Conservation (phyloP, 2,329 filamentous ascomycete species). For the Phialophora macrospora region DNA sequence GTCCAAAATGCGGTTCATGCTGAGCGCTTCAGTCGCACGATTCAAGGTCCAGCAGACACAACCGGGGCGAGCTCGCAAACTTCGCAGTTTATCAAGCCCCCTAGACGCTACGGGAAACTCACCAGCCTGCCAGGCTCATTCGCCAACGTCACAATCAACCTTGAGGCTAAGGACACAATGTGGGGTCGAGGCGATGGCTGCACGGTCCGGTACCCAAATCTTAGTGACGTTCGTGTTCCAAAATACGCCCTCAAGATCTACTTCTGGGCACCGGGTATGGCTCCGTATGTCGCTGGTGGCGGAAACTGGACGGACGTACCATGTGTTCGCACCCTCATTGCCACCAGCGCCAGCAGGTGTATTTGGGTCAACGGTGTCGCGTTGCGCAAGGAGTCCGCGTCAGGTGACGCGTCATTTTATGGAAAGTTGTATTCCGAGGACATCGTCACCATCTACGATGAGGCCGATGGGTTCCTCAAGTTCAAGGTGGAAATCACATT, state of each 20-base stretch:
- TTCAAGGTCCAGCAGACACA: conserved; percentile 19
- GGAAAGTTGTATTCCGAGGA: conserved; percentile 78
- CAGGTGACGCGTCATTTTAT: conserved; percentile 59
- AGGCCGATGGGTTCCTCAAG: conserved; percentile 48
- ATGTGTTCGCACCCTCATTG: conserved; percentile 71
- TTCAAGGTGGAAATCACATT: conserved; percentile 54
- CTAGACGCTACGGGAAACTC: conserved; percentile 65
- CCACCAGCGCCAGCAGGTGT: conserved; percentile 76
- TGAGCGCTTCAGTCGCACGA: conserved; percentile 33
- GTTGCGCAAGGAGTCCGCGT: conserved; percentile 62
- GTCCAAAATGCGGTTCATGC: conserved; percentile 34
- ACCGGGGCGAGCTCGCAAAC: conserved; percentile 25
- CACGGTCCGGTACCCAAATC: conserved; percentile 68
- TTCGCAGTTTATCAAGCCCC: conserved; percentile 44
- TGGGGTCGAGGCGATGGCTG: conserved; percentile 77
- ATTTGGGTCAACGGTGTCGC: conserved; percentile 77
- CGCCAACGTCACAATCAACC: conserved; percentile 64
- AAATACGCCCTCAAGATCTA: conserved; percentile 80
- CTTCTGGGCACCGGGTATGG: conserved; percentile 72
- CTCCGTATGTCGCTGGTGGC: conserved; percentile 61
- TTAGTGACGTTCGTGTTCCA: conserved; percentile 72
- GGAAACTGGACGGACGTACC: conserved; percentile 61
- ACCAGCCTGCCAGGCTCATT: conserved; percentile 69
- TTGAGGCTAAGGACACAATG: conserved; percentile 70
- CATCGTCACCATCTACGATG: conserved; percentile 71